phyloP scores from a whole-genome alignment of 2,329 filamentous ascomycete species.

The Cladobotryum mycophilum region DNA sequence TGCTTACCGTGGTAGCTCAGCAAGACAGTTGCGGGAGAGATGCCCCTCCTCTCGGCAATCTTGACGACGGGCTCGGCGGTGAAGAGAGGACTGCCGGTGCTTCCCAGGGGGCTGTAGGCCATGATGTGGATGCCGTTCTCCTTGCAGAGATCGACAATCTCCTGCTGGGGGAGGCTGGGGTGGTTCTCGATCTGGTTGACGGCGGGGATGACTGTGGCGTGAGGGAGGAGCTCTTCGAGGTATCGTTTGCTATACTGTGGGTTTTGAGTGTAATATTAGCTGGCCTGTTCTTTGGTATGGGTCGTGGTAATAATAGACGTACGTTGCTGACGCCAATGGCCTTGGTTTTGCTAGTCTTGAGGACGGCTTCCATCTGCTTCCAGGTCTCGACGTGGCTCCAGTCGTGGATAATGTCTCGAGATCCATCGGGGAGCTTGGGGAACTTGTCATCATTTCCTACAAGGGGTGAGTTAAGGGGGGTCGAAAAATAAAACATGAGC shows the following conservation, averaged over 20 bases:
- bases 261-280: background rate
- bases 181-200: constrained; percentile 72
- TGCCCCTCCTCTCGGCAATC: constrained; percentile 57
- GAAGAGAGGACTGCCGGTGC: constrained; percentile 58
- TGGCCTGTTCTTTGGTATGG: too few relatives aligned
- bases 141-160: constrained; percentile 63
- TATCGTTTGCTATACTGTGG: constrained; percentile 48
- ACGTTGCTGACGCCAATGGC: constrained; percentile 52
- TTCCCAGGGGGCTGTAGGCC: constrained; percentile 63
- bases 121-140: constrained; percentile 64
- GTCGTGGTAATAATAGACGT: too few relatives aligned
- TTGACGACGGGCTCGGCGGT: constrained; percentile 56
- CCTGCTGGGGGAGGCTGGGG: constrained; percentile 63
- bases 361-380: constrained; percentile 66
- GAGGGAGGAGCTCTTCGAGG: constrained; percentile 47
- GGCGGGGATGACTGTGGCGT: constrained; percentile 51
- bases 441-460: constrained; percentile 64
- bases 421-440: constrained; percentile 67
- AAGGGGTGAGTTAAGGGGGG: background rate
- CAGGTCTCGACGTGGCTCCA: constrained; percentile 72
- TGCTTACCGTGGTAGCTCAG: constrained; percentile 65
- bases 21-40: constrained; percentile 56
- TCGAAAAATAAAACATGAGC: background rate
- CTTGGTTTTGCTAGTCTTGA: constrained; percentile 51
- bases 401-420: constrained; percentile 62